Evolutionary conservation across 2,329 filamentous ascomycete species (phyloP), one percentile per base, ranked within the genome.

Genomic region (Phyllosticta citrichinensis): DNA sequence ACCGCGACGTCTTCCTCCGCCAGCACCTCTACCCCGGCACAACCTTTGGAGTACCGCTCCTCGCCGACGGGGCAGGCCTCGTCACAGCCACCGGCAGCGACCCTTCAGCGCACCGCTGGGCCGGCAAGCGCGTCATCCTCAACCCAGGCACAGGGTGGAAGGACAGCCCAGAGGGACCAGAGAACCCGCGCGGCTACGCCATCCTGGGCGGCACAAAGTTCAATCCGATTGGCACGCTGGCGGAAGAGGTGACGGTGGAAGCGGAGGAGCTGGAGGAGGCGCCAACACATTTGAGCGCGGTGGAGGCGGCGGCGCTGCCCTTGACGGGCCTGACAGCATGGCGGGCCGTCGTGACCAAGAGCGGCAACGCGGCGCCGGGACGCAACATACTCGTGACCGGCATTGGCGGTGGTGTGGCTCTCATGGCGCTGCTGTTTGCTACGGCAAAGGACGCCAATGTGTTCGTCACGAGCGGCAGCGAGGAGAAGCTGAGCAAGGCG

Each of bases 1-100:
- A 97, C 78, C 88, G 92, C 68, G 94, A 97, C 74, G 84, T 96
- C 67, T 97, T 97, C 78, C 88, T 96, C 75, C 89, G 93, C 60
- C 91, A 94, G 74, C 87, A 92, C 70, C 84, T 96, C 51, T 97
- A 97, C 78, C 93, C 93, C 0, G 87, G 84, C 67, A 87, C 91
- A 58, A 87, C 88, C 12, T 96, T 96, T 73, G 81, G 83, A 63
- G 80, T 86, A 5, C 90, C 93, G 0, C 77, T 97, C 52, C 82
- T 96, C 25, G 85, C 91, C 63, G 93, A 97, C 71, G 93, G 90
- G 65, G 86, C 83, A 66, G 93, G 92, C 60, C 77, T 82, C 62
- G 89, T 97, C 3, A 81, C 86, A 30, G 77, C 79, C 4, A 76
- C 84, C 2, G 89, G 90, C 12, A 72, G 81, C 1, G 75, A 76